phyloP scores from a whole-genome alignment of 345 rosid genomes.

The Hypericum perforatum region DNA sequence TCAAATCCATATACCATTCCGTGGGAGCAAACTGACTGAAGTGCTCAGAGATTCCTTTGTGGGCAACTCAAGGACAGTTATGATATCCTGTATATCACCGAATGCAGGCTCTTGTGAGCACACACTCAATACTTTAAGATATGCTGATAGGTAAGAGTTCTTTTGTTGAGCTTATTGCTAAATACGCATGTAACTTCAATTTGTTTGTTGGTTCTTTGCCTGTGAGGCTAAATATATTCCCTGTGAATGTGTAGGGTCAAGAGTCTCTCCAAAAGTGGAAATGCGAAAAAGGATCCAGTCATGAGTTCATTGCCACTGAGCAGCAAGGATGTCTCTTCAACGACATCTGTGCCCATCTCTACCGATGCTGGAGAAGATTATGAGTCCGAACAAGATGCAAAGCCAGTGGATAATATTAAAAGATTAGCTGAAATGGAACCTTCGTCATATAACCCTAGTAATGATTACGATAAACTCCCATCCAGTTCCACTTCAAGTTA shows the following conservation, averaged over 20 bases:
- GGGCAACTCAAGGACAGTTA: constrained; percentile 91
- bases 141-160: constrained; percentile 71
- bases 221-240: constrained; percentile 8
- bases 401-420: constrained; percentile 42
- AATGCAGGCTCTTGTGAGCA: constrained; percentile 96
- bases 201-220: not conserved
- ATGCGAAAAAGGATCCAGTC: constrained; percentile 62
- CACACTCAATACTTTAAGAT: constrained; percentile 87
- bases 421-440: constrained; percentile 57
- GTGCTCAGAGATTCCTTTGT: constrained; percentile 95
- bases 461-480: constrained; percentile 42
- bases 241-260: constrained; percentile 58
- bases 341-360: constrained; percentile 33
- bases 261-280: constrained; percentile 89
- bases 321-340: constrained; percentile 45
- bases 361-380: constrained; percentile 38
- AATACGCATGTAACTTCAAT: not conserved
- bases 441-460: constrained; percentile 27
- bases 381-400: constrained; percentile 51
- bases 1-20: constrained; percentile 91
- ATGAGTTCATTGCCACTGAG: constrained; percentile 32
- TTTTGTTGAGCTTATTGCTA: constrained; percentile 8
- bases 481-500: constrained; percentile 35
- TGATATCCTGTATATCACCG: constrained; percentile 96
- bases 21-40: constrained; percentile 95